Conservation (phyloP, 2,329 filamentous ascomycete genomes). For the Lizonia empirigonia region DNA sequence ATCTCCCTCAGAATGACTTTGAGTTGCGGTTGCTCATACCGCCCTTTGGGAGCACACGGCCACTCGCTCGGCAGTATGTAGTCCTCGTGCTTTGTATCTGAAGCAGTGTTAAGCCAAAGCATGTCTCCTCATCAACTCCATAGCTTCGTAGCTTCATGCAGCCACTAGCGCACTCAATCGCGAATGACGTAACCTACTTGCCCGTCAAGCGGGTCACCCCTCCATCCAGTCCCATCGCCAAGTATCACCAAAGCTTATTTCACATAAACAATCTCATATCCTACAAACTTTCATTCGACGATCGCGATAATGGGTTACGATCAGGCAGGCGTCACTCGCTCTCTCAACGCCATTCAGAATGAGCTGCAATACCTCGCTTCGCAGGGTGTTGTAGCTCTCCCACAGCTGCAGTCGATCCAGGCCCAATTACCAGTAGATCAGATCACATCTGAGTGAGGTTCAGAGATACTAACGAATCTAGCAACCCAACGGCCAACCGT, state of each 20-base stretch:
- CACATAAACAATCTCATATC: background rate
- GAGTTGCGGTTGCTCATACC: too few species aligned
- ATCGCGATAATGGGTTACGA: conserved; percentile 19
- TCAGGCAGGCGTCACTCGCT: conserved; percentile 24
- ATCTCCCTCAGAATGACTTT: too few species aligned
- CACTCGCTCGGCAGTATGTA: too few species aligned
- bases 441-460: too few species aligned
- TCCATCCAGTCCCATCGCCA: conserved; percentile 4
- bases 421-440: conserved; percentile 25
- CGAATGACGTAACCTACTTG: background rate
- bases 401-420: conserved; percentile 26
- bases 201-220: background rate
- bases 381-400: conserved; percentile 21
- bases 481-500: conserved; percentile 25
- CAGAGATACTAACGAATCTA: background rate
- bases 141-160: too few species aligned
- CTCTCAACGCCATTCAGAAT: conserved; percentile 20
- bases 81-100: too few species aligned
- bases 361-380: conserved; percentile 27
- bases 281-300: background rate
- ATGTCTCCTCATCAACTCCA: too few species aligned
- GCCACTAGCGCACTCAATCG: background rate
- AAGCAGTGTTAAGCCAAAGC: too few species aligned
- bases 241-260: conserved; percentile 15
- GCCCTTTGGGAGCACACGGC: too few species aligned